These are phyloP conservation scores for Tolypocladium paradoxum DNA, from an alignment of 2,329 filamentous ascomycete species.

Conservation along the genomic window DNA sequence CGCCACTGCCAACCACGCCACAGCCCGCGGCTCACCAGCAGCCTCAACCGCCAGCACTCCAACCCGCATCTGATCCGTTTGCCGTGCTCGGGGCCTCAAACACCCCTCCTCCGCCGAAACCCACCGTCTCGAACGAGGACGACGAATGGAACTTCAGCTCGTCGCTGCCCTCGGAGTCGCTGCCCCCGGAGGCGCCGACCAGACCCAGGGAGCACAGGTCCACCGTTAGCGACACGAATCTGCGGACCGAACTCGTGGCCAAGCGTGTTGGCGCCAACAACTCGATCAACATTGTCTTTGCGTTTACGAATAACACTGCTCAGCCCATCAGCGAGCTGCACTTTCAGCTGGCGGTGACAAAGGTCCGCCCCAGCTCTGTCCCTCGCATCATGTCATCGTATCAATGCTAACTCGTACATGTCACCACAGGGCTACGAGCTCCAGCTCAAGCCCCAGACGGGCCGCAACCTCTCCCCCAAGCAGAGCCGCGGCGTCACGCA, in stretches of 20 bases:
- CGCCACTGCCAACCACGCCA: constrained; percentile 44
- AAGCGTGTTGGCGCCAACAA: constrained; percentile 43
- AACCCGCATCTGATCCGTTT: constrained; percentile 38
- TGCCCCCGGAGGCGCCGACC: constrained; percentile 48
- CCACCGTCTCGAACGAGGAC: constrained; percentile 45
- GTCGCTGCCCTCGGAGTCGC: constrained; percentile 55
- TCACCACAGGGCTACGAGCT: constrained; percentile 60
- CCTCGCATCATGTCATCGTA: not conserved
- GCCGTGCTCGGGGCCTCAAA: constrained; percentile 31
- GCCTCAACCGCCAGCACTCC: constrained; percentile 30
- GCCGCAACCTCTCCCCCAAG: constrained; percentile 63
- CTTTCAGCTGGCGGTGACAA: constrained; percentile 88
- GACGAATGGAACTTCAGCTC: constrained; percentile 95
- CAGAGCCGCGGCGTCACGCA: constrained; percentile 69
- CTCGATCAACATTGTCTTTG: constrained; percentile 59
- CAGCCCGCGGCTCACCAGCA: constrained; percentile 38
- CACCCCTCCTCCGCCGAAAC: constrained; percentile 11
- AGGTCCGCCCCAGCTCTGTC: constrained; percentile 41
- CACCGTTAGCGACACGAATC: constrained; percentile 55
- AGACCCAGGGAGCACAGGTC: constrained; percentile 53
- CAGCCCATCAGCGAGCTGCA: constrained; percentile 69
- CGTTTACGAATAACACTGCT: constrained; percentile 73
- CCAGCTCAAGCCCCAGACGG: constrained; percentile 74
- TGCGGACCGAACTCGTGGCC: constrained; percentile 66
- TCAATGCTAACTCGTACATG: not conserved